Conservation (phyloP, 179 eudicot species). For the Beta macrorhiza region DNA sequence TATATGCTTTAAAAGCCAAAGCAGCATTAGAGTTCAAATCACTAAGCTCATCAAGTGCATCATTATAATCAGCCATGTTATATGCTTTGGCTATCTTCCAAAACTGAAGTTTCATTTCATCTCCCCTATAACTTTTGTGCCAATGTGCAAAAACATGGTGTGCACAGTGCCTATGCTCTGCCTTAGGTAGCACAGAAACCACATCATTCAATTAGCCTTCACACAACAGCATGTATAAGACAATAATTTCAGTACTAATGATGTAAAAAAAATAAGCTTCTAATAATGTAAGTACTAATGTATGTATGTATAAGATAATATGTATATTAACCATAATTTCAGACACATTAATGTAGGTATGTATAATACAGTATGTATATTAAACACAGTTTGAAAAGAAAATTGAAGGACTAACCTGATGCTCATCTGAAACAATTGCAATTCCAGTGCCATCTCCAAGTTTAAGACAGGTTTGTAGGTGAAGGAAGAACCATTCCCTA, state of each 20-base stretch:
- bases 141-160: background rate
- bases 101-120: background rate
- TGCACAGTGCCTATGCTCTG: conserved; percentile 6
- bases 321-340: too few species aligned
- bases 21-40: too few species aligned
- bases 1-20: too few species aligned
- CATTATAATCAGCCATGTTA: too few species aligned
- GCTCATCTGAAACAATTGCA: conserved; percentile 8
- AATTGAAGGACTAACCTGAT: background rate
- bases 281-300: too few species aligned
- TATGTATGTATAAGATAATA: too few species aligned
- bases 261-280: too few species aligned
- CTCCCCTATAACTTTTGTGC: background rate
- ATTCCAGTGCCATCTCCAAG: background rate
- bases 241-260: too few species aligned
- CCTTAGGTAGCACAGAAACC: background rate
- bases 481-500: background rate
- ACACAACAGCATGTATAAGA: too few species aligned
- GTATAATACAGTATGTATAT: too few species aligned
- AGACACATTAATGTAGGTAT: too few species aligned
- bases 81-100: background rate
- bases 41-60: too few species aligned
- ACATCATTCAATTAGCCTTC: background rate
- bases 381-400: background rate
- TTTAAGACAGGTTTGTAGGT: background rate